phyloP scores from a whole-genome alignment of 2,329 filamentous ascomycete species.

The Tolypocladium pustulatum region DNA sequence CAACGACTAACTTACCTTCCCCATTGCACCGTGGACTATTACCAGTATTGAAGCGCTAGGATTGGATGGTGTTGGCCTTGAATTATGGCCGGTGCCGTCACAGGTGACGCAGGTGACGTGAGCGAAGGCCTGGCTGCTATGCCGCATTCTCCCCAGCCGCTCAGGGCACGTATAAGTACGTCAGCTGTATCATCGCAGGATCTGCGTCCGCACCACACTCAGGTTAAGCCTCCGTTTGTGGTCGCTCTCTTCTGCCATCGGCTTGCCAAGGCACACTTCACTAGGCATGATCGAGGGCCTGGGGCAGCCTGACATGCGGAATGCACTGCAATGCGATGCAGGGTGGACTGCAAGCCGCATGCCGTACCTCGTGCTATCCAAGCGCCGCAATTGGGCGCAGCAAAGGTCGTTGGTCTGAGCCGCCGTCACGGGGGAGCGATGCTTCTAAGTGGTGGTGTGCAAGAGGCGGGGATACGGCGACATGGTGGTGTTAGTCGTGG shows the following conservation, averaged over 20 bases:
- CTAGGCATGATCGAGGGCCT: not conserved
- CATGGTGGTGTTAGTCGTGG: not conserved
- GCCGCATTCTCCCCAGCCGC: not conserved
- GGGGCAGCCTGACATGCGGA: not conserved
- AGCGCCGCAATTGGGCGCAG: not conserved
- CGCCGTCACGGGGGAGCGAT: constrained; percentile 1
- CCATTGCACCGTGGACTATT: not conserved
- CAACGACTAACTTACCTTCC: not conserved
- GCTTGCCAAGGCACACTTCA: not conserved
- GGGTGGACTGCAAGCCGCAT: not conserved
- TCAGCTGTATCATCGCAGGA: not conserved
- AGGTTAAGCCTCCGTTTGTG: not conserved
- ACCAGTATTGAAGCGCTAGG: not conserved
- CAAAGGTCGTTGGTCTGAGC: not conserved
- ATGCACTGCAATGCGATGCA: not conserved
- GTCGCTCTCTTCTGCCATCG: not conserved
- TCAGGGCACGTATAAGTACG: not conserved
- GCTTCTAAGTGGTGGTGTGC: not conserved
- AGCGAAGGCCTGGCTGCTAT: not conserved
- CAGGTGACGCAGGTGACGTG: not conserved
- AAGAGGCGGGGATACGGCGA: not conserved
- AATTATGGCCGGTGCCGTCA: not conserved
- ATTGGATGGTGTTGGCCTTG: not conserved
- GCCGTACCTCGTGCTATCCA: not conserved
- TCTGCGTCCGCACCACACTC: not conserved